Base-by-base conservation (phyloP, 495 filamentous ascomycete species). In the Oleoguttula mirabilis region DNA sequence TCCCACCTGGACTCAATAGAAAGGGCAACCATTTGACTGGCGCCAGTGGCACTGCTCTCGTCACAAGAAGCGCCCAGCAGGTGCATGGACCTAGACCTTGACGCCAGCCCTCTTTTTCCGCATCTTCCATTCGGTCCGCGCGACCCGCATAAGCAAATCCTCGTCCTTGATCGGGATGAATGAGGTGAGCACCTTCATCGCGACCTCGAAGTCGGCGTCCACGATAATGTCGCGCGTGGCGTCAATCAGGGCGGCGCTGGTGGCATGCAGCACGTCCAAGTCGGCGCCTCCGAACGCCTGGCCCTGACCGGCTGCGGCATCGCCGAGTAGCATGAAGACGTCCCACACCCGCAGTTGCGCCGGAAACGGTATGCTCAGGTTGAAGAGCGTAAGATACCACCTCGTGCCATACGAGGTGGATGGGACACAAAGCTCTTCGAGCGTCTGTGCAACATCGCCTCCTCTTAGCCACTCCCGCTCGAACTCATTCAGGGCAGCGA, bases 291-390 rank as follows among this genome's bases (percentile, higher is more conserved):
- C 63, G 45, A 82, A 82, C 28, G 19, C 33, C 24, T 21, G n/a
- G 2, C 12, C 42, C 3, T 2, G 15, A 3, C 43, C 39, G 32
- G 28, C 4, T 4, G 21, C 15, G 22, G 55, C 37, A 51, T 93
- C 88, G 32, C 90, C 90, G 19, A 99, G 77, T 2, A 99, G 78
- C 83, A 99, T 87, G 63, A 99, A 96, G 0, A 93, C 84, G 55
- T 99, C 90, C 90, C 90, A 99, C 4, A 99, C 84, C 35, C 90
- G 80, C n/a, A 99, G 80, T 57, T 99, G 90, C 8, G 92, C 92
- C 0, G 84, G 73, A 55, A 96, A 99, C 2, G 90, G 90, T 45
- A 99, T 85, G 14, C 84, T 92, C 50, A 95, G 82, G 63, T 95
- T 95, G 70, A 99, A 99, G 4, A 99, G 72, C 2, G 90, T 99